Base-by-base conservation (phyloP, 2,329 filamentous ascomycete species). In the Paraphaeosphaeria sporulosa region DNA sequence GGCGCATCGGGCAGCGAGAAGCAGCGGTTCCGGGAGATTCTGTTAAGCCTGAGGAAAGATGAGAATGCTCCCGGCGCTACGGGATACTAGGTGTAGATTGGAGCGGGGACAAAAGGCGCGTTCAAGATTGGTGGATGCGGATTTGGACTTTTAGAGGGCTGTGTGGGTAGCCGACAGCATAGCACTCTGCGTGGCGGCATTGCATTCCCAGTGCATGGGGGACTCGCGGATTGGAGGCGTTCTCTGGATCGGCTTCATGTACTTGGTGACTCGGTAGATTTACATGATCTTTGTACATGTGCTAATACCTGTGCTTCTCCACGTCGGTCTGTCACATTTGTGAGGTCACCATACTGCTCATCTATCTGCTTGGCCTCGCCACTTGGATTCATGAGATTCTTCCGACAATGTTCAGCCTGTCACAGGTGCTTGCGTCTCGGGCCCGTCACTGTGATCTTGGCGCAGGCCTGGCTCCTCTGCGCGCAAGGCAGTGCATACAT, bases 1-100 rank as follows among this genome's bases (percentile, higher is more conserved):
- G 94, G 94, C 74, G 93, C 92, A 46, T 89, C 89, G 62, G 94
- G 94, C 48, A 96, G 92, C 62, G 94, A 94, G 71, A 99, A 99
- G 86, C 93, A 96, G 79, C 92, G 93, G 66, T 98, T 99, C 86
- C 89, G 95, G 68, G 94, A 98, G 81, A 75, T 98, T 75, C 82
- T 99, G 72, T 80, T 94, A 70, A 94, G 89, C 78, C 81, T 99
- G 80, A 90, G 90, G 81, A 97, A 97, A 83, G 95, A 99, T 70
- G 91, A 97, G 82, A 96, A 96, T 66, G 87, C 87, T n/a, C 87
- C 87, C 6, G 87, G 86, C 47, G 84, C 85, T 27, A 84, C 75
- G 72, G 86, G 76, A 5, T 76, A 76, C 55, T 76, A 71, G 64
- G 52, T 44, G 38, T 13, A 27, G 19, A 30, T 25, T 9, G 25